Evolutionary conservation across 257 asterid genomes (phyloP).

Genomic region (Linderniella brevidens): DNA sequence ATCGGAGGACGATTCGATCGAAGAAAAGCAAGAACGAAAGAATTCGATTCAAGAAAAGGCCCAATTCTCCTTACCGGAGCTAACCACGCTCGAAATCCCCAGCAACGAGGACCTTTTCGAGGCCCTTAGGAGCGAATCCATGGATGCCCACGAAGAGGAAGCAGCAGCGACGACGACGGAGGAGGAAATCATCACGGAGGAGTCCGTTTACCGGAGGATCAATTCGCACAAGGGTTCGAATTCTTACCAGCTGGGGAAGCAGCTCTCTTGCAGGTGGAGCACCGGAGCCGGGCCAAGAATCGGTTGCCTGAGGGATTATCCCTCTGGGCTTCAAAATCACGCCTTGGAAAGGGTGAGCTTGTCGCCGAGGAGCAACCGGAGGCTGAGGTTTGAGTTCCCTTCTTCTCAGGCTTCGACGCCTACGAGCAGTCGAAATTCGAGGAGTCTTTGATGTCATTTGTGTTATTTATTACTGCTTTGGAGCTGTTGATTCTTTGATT

Average conservation of each 20-base stretch:
- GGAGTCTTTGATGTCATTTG: too few species aligned
- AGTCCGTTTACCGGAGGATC: slow-evolving; percentile 36
- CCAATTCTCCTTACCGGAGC: too few species aligned
- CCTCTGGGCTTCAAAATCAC: slow-evolving; percentile 54
- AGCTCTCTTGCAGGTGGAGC: slow-evolving; percentile 74
- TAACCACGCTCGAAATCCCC: slow-evolving; percentile 3
- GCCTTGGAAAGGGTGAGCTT: slow-evolving; percentile 56
- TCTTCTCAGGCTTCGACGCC: slow-evolving; percentile 31
- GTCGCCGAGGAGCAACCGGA: slow-evolving; percentile 44
- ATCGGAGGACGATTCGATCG: too few species aligned
- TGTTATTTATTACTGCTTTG: too few species aligned
- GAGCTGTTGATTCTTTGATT: slow-evolving; percentile 15
- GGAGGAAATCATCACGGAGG: slow-evolving; percentile 31
- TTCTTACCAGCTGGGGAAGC: slow-evolving; percentile 55
- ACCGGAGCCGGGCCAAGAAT: slow-evolving; percentile 91
- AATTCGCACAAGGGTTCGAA: slow-evolving; percentile 45
- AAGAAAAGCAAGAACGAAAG: too few species aligned
- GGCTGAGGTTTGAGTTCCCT: slow-evolving; percentile 22
- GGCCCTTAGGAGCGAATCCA: slow-evolving; percentile 18
- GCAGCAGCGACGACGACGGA: slow-evolving; percentile 13
- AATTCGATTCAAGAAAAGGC: too few species aligned
- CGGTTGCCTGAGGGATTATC: slow-evolving; percentile 72
- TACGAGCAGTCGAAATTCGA: slow-evolving; percentile 21
- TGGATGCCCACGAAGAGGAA: slow-evolving; percentile 12
- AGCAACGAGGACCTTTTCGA: slow-evolving; percentile 23